Conservation (phyloP, 768 basidiomycete species). For the Cyclocybe cylindracea region DNA sequence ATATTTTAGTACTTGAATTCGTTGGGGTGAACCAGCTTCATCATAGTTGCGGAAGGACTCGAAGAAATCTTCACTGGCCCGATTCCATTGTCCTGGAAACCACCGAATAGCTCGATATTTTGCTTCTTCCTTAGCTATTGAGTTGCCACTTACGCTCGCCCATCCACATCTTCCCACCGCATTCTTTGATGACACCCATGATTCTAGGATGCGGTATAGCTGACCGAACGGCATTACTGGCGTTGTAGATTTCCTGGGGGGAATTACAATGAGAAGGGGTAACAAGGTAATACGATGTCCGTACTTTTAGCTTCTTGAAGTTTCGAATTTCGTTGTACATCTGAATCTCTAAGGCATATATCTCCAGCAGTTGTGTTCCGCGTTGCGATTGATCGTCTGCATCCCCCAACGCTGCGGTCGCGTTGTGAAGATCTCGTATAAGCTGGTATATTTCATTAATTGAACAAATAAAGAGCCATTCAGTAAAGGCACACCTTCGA, state of each 20-base stretch:
- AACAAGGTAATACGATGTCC: background rate
- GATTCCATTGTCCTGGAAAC: slow-evolving; percentile 86
- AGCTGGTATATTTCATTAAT: slow-evolving; percentile 45
- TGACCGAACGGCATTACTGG: slow-evolving; percentile 87
- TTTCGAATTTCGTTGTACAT: slow-evolving; percentile 99
- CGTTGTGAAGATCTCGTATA: slow-evolving; percentile 71
- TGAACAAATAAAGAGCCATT: background rate
- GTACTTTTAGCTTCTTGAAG: slow-evolving; percentile 92
- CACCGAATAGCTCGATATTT: background rate
- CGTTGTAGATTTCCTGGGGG: slow-evolving; percentile 94
- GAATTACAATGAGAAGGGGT: background rate
- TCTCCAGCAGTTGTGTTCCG: slow-evolving; percentile 92
- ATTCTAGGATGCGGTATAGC: slow-evolving; percentile 98
- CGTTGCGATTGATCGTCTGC: slow-evolving; percentile 88
- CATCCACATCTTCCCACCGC: slow-evolving; percentile 99
- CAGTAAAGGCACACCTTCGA: slow-evolving; percentile 56
- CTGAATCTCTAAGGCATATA: slow-evolving; percentile 98
- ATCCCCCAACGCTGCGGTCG: slow-evolving; percentile 61
- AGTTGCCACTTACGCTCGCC: slow-evolving; percentile 74
- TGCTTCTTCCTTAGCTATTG: background rate
- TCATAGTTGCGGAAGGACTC: slow-evolving; percentile 99
- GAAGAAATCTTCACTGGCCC: slow-evolving; percentile 97
- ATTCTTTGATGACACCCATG: slow-evolving; percentile 99
- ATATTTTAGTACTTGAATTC: slow-evolving; percentile 98
- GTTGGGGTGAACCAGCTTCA: slow-evolving; percentile 93